phyloP scores from a whole-genome alignment of 441 rosid species.

The Breynia disticha region DNA sequence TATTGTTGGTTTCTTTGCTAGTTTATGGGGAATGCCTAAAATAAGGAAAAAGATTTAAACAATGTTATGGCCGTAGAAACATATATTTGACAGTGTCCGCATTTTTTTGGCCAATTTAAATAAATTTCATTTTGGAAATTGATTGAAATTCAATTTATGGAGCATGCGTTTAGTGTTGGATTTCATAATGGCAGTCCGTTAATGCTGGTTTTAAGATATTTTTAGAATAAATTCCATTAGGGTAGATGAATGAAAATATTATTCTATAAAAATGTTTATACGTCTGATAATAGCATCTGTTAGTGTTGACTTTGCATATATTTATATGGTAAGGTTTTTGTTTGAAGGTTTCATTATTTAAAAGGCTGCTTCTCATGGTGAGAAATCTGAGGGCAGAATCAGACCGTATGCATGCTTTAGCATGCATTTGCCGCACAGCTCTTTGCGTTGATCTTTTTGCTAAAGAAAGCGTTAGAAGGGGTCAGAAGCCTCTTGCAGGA shows the following conservation, averaged over 20 bases:
- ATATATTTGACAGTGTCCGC: too few relatives aligned
- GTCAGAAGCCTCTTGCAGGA: conserved; percentile 97
- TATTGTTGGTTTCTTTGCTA: too few relatives aligned
- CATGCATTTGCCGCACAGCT: conserved; percentile 97
- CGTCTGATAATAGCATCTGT: background rate
- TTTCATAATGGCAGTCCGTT: too few relatives aligned
- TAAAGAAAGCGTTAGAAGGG: conserved; percentile 93
- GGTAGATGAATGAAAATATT: background rate
- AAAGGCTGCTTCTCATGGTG: conserved; percentile 94
- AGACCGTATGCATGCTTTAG: conserved; percentile 97
- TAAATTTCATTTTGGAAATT: too few relatives aligned
- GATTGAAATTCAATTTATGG: too few relatives aligned
- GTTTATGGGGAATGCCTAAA: too few relatives aligned
- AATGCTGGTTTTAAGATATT: too few relatives aligned
- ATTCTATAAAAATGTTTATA: background rate
- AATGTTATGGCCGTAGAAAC: too few relatives aligned
- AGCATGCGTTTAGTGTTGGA: too few relatives aligned
- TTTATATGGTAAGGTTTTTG: conserved; percentile 12
- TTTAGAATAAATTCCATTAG: too few relatives aligned
- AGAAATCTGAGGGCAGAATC: conserved; percentile 98
- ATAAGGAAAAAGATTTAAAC: too few relatives aligned
- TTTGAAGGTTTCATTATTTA: conserved; percentile 86
- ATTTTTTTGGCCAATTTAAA: too few relatives aligned
- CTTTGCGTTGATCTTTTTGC: conserved; percentile 98
- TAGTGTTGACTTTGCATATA: conserved; percentile 2